Percentiles rank a stretch among this genome's conserved stretches.
phyloP scores from a whole-genome alignment of 2,329 filamentous ascomycete species.

The Cytospora leucostoma region DNA sequence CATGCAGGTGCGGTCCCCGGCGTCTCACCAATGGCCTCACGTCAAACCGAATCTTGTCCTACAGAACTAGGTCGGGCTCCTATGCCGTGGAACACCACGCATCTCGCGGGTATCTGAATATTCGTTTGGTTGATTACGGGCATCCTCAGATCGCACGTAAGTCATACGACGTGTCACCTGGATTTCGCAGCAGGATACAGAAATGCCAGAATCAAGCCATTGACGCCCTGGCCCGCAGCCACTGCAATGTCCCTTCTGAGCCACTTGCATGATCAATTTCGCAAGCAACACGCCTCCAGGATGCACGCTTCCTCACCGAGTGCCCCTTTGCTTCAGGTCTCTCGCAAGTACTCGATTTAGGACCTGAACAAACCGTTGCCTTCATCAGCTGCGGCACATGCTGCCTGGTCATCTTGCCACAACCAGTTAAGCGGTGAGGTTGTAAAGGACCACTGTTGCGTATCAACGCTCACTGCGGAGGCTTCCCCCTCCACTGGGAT shows the following conservation, averaged over 20 bases:
- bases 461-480: background rate
- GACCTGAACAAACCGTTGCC: background rate
- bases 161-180: constrained; percentile 17
- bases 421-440: background rate
- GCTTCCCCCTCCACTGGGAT: background rate
- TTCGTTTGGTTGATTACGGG: constrained; percentile 2
- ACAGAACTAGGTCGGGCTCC: constrained; percentile 12
- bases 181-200: background rate
- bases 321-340: background rate
- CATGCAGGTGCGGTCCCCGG: background rate
- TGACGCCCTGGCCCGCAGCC: background rate
- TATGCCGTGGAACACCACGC: constrained; percentile 18
- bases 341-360: background rate
- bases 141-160: background rate
- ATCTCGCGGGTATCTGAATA: constrained; percentile 23
- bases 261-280: background rate
- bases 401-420: background rate
- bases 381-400: background rate
- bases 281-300: background rate
- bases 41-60: constrained; percentile 21
- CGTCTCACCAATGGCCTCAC: constrained; percentile 15
- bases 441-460: background rate
- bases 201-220: background rate
- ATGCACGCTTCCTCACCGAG: background rate
- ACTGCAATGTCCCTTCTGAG: background rate